phyloP scores from a whole-genome alignment of 2,329 filamentous ascomycete genomes.

The Sarocladium kiliense region DNA sequence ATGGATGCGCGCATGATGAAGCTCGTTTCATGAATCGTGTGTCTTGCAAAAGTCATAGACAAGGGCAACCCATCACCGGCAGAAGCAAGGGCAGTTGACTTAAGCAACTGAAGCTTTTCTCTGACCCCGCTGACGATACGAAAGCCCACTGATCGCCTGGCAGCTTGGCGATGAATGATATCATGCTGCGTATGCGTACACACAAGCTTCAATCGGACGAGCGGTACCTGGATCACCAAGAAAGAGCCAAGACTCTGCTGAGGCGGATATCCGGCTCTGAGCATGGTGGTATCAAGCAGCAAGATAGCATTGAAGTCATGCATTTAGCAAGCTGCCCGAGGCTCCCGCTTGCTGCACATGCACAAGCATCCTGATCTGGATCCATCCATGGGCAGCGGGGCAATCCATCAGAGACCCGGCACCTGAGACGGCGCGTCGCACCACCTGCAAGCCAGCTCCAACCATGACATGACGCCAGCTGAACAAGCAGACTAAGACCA shows the following conservation, averaged over 20 bases:
- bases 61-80: no score
- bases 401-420: not conserved
- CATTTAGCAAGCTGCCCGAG: no score
- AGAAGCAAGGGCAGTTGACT: not conserved
- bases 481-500: not conserved
- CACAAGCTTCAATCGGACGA: not conserved
- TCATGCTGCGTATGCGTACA: not conserved
- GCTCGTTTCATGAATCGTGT: no score
- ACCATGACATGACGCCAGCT: not conserved
- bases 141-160: not conserved
- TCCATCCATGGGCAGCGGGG: not conserved
- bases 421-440: constrained; percentile 9
- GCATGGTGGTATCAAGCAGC: not conserved
- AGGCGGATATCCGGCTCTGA: not conserved
- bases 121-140: not conserved
- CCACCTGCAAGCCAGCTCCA: not conserved
- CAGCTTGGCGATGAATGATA: not conserved
- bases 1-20: no score
- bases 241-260: not conserved
- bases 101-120: not conserved
- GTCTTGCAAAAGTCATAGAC: no score
- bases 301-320: no score
- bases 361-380: not conserved
- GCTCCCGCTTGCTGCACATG: no score
- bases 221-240: not conserved